Percentiles rank a stretch among this genome's conserved stretches.
These are phyloP conservation scores for Gastrolobium villosum DNA, from an alignment of 306 rosid genomes.

Conservation along the genomic window DNA sequence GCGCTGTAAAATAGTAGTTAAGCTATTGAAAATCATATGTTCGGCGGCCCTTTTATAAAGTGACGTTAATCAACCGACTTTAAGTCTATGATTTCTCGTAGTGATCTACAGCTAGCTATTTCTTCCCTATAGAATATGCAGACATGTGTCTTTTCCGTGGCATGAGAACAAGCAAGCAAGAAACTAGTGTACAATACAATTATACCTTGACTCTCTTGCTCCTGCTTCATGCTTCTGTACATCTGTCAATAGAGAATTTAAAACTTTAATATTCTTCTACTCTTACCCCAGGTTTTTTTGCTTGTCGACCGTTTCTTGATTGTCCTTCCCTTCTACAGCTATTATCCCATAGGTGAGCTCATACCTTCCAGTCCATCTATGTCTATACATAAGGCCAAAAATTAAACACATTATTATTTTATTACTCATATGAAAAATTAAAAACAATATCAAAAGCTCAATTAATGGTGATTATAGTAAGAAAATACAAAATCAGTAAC, in stretches of 20 bases:
- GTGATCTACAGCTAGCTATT: slow-evolving; percentile 37
- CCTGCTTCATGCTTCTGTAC: slow-evolving; percentile 89
- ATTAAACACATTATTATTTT: too few species aligned
- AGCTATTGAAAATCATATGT: too few species aligned
- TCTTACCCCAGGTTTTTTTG: too few species aligned
- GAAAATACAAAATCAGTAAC: neutral
- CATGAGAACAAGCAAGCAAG: slow-evolving; percentile 41
- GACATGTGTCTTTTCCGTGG: slow-evolving; percentile 6
- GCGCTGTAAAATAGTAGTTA: too few species aligned
- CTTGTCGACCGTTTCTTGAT: slow-evolving; percentile 99
- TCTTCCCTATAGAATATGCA: slow-evolving; percentile 28
- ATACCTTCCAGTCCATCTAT: slow-evolving; percentile 99
- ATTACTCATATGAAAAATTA: too few species aligned
- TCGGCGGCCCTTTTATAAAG: too few species aligned
- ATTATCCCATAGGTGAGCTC: slow-evolving; percentile 99
- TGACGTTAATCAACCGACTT: too few species aligned
- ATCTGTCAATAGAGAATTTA: slow-evolving; percentile 64
- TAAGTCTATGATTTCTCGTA: too few species aligned
- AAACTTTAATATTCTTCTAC: too few species aligned
- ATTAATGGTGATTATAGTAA: neutral
- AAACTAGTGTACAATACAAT: neutral
- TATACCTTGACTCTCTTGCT: slow-evolving; percentile 74
- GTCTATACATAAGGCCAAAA: slow-evolving; percentile 55
- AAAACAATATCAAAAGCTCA: slow-evolving; percentile 5
- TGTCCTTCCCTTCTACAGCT: slow-evolving; percentile 99